These are phyloP conservation scores for Syncephalis plumigaleata DNA, from an alignment of 371 early-diverging fungal genomes.

Conservation along the genomic window DNA sequence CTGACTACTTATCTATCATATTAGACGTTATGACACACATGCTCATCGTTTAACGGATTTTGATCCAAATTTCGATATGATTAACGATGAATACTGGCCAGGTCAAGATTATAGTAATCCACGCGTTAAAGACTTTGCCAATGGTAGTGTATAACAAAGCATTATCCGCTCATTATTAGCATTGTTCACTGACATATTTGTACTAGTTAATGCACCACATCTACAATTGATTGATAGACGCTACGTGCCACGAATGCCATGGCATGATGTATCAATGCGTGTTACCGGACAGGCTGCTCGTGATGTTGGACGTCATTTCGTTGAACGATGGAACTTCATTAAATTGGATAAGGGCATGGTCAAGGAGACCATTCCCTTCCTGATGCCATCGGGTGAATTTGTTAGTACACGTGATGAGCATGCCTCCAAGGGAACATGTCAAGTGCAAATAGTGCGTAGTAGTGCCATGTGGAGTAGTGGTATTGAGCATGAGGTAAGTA, in stretches of 20 bases:
- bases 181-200: background rate
- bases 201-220: constrained; percentile 30
- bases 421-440: constrained; percentile 39
- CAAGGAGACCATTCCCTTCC: constrained; percentile 37
- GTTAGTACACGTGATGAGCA: constrained; percentile 45
- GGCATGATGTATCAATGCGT: constrained; percentile 77
- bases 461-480: constrained; percentile 49
- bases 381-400: constrained; percentile 70
- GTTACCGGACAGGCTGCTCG: constrained; percentile 32
- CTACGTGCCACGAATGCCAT: constrained; percentile 67
- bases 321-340: constrained; percentile 84
- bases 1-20: background rate
- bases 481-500: constrained; percentile 19
- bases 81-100: constrained; percentile 35
- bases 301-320: constrained; percentile 78
- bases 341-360: constrained; percentile 48
- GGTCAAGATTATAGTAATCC: constrained; percentile 89
- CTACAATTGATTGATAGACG: constrained; percentile 23
- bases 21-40: constrained; percentile 67
- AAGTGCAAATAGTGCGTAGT: constrained; percentile 50
- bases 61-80: constrained; percentile 18
- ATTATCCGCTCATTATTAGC: background rate
- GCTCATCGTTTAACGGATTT: constrained; percentile 64
- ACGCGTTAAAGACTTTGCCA: constrained; percentile 72
- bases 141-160: constrained; percentile 21